Evolutionary conservation across 805 yeast genomes (phyloP).

Genomic region (Metahyphopichia silvanorum): DNA sequence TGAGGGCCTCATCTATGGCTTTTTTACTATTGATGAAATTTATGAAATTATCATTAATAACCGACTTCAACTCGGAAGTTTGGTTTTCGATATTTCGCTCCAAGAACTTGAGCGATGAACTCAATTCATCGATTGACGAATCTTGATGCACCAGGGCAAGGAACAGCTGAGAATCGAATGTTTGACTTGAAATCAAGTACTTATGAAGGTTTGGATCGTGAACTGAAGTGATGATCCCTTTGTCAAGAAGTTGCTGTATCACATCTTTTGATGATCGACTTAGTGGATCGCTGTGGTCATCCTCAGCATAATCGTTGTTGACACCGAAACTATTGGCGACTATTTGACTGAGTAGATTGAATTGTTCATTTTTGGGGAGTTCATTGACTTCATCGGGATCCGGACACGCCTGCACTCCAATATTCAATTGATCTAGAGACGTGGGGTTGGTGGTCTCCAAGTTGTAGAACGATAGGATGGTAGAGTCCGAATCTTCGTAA

Average conservation of each 20-base stretch:
- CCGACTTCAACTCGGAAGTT: slow-evolving; percentile 32
- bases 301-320: slow-evolving; percentile 9
- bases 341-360: slow-evolving; percentile 24
- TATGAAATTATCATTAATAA: slow-evolving; percentile 33
- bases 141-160: slow-evolving; percentile 35
- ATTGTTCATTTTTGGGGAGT: slow-evolving; percentile 27
- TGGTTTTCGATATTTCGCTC: slow-evolving; percentile 33
- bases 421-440: slow-evolving; percentile 13
- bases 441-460: slow-evolving; percentile 20
- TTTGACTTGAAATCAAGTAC: slow-evolving; percentile 33
- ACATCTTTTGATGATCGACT: slow-evolving; percentile 27
- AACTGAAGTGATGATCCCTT: slow-evolving; percentile 20
- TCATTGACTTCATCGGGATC: slow-evolving; percentile 16
- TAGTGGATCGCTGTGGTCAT: slow-evolving; percentile 33
- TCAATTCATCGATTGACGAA: slow-evolving; percentile 33
- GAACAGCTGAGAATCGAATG: slow-evolving; percentile 33
- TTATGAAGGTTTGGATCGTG: slow-evolving; percentile 28
- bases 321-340: slow-evolving; percentile 11
- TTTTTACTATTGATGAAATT: slow-evolving; percentile 35
- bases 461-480: slow-evolving; percentile 28
- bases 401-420: slow-evolving; percentile 4
- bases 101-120: slow-evolving; percentile 23
- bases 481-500: slow-evolving; percentile 26
- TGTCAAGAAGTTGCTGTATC: slow-evolving; percentile 18
- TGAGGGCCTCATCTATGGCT: slow-evolving; percentile 36